These are phyloP conservation scores for Sarcodon aspratus DNA, from an alignment of 768 basidiomycete species.

Conservation along the genomic window DNA sequence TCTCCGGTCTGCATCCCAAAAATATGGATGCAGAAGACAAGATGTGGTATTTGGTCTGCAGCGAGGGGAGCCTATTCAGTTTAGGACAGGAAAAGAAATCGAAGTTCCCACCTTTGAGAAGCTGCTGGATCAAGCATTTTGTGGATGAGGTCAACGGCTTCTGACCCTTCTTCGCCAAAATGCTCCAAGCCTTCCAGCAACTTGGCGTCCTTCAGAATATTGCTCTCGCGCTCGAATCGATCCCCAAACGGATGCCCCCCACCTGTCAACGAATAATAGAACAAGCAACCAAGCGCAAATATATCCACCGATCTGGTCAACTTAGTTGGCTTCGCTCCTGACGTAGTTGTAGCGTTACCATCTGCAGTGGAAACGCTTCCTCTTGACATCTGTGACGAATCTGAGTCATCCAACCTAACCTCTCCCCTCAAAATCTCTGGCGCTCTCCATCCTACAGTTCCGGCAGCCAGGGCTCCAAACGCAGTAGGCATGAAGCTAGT, in stretches of 20 bases:
- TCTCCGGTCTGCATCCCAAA: slow-evolving; percentile 85
- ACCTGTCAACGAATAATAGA: slow-evolving; percentile 84
- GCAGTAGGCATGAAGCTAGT: slow-evolving; percentile 91
- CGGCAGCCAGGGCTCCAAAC: slow-evolving; percentile 81
- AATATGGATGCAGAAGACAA: slow-evolving; percentile 91
- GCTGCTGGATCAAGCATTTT: slow-evolving; percentile 75
- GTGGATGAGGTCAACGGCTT: slow-evolving; percentile 72
- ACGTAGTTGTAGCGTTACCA: slow-evolving; percentile 16
- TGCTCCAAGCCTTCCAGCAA: slow-evolving; percentile 57
- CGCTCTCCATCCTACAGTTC: slow-evolving; percentile 95
- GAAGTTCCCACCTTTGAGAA: slow-evolving; percentile 50
- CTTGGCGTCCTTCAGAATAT: slow-evolving; percentile 80
- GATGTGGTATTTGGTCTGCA: slow-evolving; percentile 76
- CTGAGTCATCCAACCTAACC: slow-evolving; percentile 80
- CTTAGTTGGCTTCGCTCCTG: slow-evolving; percentile 38
- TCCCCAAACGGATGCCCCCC: slow-evolving; percentile 94
- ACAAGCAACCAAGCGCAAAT: slow-evolving; percentile 91
- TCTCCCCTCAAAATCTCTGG: slow-evolving; percentile 93
- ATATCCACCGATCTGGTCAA: slow-evolving; percentile 95
- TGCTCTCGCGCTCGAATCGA: slow-evolving; percentile 85
- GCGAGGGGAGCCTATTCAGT: background rate
- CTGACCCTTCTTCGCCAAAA: slow-evolving; percentile 90
- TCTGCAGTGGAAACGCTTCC: slow-evolving; percentile 50
- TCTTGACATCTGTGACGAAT: slow-evolving; percentile 56
- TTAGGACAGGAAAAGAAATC: background rate